Evolutionary conservation across 2,329 filamentous ascomycete species (phyloP).

Genomic region (Ambrosiella beaveri): DNA sequence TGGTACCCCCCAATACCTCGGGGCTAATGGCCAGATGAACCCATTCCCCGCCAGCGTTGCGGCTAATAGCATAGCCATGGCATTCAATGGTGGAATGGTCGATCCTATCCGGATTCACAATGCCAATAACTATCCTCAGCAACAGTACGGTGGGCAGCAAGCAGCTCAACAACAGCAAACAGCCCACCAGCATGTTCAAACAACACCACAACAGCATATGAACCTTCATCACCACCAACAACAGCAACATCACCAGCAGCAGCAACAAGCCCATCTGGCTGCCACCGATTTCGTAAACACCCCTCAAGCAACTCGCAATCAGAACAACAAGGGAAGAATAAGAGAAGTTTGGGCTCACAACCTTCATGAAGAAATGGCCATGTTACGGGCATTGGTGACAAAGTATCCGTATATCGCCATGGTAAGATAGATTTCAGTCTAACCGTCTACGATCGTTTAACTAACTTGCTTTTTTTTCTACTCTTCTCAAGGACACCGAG

Average conservation of each 20-base stretch:
- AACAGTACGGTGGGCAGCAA: slow-evolving; percentile 25
- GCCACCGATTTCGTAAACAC: slow-evolving; percentile 26
- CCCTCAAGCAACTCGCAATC: slow-evolving; percentile 27
- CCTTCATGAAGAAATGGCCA: slow-evolving; percentile 74
- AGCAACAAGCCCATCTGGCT: slow-evolving; percentile 17
- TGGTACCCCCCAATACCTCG: slow-evolving; percentile 54
- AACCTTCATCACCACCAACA: slow-evolving; percentile 21
- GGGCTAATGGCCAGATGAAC: slow-evolving; percentile 48
- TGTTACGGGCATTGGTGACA: slow-evolving; percentile 66
- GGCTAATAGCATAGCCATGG: slow-evolving; percentile 38
- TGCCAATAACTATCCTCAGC: slow-evolving; percentile 23
- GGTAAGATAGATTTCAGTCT: slow-evolving; percentile 34
- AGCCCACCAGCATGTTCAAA: slow-evolving; percentile 21
- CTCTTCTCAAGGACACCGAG: slow-evolving; percentile 61
- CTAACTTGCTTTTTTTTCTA: slow-evolving; percentile 3
- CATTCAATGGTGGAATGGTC: slow-evolving; percentile 28
- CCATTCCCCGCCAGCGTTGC: slow-evolving; percentile 40
- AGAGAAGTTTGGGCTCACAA: slow-evolving; percentile 93
- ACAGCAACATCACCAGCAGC: slow-evolving; percentile 37
- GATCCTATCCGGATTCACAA: slow-evolving; percentile 13
- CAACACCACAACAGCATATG: slow-evolving; percentile 12
- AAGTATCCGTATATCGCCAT: slow-evolving; percentile 94
- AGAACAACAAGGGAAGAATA: slow-evolving; percentile 66
- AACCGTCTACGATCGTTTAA: background rate
- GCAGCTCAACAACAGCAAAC: slow-evolving; percentile 26